These are phyloP conservation scores for Porphyrellus cyaneotinctus DNA, from an alignment of 768 basidiomycete species.

Conservation along the genomic window DNA sequence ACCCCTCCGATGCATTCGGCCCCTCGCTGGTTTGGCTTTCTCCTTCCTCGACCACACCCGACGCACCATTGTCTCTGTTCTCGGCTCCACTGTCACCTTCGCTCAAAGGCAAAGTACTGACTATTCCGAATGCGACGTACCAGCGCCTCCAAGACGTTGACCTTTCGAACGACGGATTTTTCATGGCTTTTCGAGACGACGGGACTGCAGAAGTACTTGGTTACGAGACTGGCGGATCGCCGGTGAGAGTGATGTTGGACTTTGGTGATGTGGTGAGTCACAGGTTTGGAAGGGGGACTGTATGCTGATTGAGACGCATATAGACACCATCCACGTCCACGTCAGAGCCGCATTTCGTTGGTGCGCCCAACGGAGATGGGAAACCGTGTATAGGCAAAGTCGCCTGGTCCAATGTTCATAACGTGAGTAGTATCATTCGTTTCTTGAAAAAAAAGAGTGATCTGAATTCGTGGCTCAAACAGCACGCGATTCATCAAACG, in stretches of 20 bases:
- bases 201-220: constrained; percentile 56
- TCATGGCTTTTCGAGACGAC: constrained; percentile 56
- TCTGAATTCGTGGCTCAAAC: constrained; percentile 1
- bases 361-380: constrained; percentile 48
- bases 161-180: constrained; percentile 48
- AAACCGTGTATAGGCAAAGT: constrained; percentile 56
- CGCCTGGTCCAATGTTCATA: constrained; percentile 57
- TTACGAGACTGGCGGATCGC: constrained; percentile 38
- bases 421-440: constrained; percentile 38
- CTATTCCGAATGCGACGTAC: constrained; percentile 44
- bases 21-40: constrained; percentile 36
- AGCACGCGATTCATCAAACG: constrained; percentile 56
- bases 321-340: constrained; percentile 42
- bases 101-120: constrained; percentile 45
- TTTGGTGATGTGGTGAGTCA: constrained; percentile 51
- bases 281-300: neutral
- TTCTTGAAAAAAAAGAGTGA: neutral
- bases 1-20: constrained; percentile 1
- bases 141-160: constrained; percentile 58
- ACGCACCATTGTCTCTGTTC: constrained; percentile 17
- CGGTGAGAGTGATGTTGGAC: constrained; percentile 44
- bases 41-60: constrained; percentile 10
- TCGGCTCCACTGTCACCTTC: constrained; percentile 46
- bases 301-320: neutral
- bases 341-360: constrained; percentile 53